These are phyloP conservation scores for Hanseniaspora singularis DNA, from an alignment of 805 yeast species.

Conservation along the genomic window DNA sequence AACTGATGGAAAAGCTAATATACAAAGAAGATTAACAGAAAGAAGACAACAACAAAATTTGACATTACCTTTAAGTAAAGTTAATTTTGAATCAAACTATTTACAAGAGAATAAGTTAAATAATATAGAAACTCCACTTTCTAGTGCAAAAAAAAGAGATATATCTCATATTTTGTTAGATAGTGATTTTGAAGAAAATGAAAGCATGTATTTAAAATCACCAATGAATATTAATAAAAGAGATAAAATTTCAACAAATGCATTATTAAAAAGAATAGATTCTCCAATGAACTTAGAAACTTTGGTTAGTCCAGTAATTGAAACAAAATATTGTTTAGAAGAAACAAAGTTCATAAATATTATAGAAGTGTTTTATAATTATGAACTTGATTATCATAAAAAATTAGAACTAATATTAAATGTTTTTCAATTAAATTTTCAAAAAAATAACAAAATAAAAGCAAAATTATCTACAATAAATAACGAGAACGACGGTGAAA, in stretches of 20 bases:
- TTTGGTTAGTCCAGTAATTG: constrained; percentile 18
- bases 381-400: constrained; percentile 28
- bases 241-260: background rate
- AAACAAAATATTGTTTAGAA: background rate
- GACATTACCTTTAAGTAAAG: constrained; percentile 4
- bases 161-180: no score
- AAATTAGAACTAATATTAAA: constrained; percentile 25
- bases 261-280: constrained; percentile 25
- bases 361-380: constrained; percentile 5
- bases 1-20: constrained; percentile 16
- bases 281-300: constrained; percentile 28
- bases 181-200: no score
- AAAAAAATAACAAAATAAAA: constrained; percentile 24
- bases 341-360: background rate
- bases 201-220: background rate
- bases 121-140: no score
- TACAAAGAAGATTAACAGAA: constrained; percentile 21
- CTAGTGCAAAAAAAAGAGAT: background rate
- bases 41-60: constrained; percentile 9
- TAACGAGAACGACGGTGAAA: constrained; percentile 26
- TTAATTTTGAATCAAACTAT: constrained; percentile 11
- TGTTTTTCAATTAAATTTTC: constrained; percentile 28
- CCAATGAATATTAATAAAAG: background rate
- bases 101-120: no score
- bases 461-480: constrained; percentile 23